Conservation (phyloP, 1,284 basidiomycete genomes). For the Sanghuangporus baumii region DNA sequence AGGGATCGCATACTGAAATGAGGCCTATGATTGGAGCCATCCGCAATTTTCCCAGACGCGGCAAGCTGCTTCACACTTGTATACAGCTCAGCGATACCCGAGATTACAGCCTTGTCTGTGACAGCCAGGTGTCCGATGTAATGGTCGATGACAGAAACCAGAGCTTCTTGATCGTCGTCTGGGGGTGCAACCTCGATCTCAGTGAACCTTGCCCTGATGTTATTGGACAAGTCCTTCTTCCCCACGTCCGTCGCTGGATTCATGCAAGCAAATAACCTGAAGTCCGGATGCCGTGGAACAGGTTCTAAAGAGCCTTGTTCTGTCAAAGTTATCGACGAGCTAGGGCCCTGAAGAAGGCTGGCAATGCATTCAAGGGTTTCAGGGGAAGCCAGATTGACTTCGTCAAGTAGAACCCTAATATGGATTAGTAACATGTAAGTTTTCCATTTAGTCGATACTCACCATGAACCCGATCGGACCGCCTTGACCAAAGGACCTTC, state of each 20-base stretch:
- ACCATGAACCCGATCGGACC: conserved; percentile 89
- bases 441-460: conserved; percentile 24
- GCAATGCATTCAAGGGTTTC: conserved; percentile 95
- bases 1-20: conserved; percentile 98
- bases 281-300: conserved; percentile 88
- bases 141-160: conserved; percentile 83
- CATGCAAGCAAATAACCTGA: conserved; percentile 98
- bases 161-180: conserved; percentile 87
- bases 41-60: conserved; percentile 79
- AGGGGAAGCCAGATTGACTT: conserved; percentile 91
- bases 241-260: conserved; percentile 99
- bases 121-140: conserved; percentile 86
- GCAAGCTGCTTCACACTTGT: conserved; percentile 77
- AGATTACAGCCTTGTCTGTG: conserved; percentile 83
- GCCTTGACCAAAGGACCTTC: conserved; percentile 97
- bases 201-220: conserved; percentile 89
- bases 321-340: conserved; percentile 87
- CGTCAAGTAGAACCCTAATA: conserved; percentile 89
- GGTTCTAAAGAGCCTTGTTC: conserved; percentile 93
- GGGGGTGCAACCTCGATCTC: conserved; percentile 94
- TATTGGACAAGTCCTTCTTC: conserved; percentile 92
- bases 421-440: not conserved
- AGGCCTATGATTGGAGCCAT: conserved; percentile 92
- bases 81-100: conserved; percentile 93
- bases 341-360: conserved; percentile 79